These are phyloP conservation scores for Psilocybe cubensis DNA, from an alignment of 768 basidiomycete genomes.

Conservation along the genomic window DNA sequence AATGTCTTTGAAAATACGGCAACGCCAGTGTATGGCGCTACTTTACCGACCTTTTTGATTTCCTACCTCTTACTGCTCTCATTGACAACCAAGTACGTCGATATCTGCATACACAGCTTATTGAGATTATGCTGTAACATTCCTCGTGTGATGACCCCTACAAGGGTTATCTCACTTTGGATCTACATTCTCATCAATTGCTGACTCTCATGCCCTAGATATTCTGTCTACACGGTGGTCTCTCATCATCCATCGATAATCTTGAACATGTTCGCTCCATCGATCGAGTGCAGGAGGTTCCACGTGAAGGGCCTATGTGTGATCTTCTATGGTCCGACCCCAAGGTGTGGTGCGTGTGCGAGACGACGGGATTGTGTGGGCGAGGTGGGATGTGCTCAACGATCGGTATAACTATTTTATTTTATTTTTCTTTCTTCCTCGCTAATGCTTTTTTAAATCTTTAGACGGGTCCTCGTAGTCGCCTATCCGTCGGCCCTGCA, in stretches of 20 bases:
- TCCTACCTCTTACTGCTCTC: conserved; percentile 93
- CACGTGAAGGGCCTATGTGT: conserved; percentile 99
- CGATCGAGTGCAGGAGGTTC: conserved; percentile 98
- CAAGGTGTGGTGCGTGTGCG: too few relatives aligned
- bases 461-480: background rate
- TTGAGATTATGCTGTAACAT: conserved; percentile 2
- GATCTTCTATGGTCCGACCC: conserved; percentile 99
- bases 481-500: conserved; percentile 35
- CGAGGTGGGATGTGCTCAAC: conserved; percentile 44
- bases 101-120: conserved; percentile 4
- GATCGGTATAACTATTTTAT: conserved; percentile 11
- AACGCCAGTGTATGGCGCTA: conserved; percentile 99
- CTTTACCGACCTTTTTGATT: conserved; percentile 99
- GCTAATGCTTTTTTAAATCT: background rate
- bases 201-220: conserved; percentile 57
- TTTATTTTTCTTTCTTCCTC: background rate
- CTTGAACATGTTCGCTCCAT: conserved; percentile 99
- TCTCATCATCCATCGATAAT: conserved; percentile 98
- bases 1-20: conserved; percentile 98
- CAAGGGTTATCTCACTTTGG: background rate
- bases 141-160: conserved; percentile 21
- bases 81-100: conserved; percentile 97
- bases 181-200: background rate
- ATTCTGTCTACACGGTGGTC: conserved; percentile 97
- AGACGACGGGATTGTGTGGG: too few relatives aligned